A percentile compares a stretch with the other conserved stretches of the same genome.
Conservation (phyloP, 2,329 filamentous ascomycete genomes). For the Davidsoniella virescens region DNA sequence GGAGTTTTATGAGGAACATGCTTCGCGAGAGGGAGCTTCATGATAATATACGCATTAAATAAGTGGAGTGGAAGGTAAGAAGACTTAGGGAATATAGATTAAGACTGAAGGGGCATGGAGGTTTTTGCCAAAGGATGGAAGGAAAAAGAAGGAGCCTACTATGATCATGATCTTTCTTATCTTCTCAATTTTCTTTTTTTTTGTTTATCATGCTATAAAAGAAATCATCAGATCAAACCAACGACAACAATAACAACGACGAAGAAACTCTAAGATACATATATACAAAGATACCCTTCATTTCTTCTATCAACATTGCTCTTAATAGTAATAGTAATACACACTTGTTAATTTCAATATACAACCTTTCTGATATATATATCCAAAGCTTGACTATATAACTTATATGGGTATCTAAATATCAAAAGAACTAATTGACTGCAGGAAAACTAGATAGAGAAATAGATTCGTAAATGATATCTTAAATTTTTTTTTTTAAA, state of each 20-base stretch:
- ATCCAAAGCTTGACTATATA: too few species aligned
- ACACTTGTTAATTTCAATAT: too few species aligned
- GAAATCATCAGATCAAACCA: too few species aligned
- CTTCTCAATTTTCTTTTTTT: neutral
- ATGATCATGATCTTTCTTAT: neutral
- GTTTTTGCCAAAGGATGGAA: too few species aligned
- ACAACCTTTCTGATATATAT: too few species aligned
- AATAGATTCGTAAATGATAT: too few species aligned
- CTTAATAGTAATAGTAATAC: too few species aligned
- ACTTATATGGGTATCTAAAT: too few species aligned
- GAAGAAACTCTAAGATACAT: too few species aligned
- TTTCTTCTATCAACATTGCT: neutral
- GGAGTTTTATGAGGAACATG: constrained; percentile 69
- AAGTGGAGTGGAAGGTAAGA: neutral
- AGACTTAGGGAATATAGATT: neutral
- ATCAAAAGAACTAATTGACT: too few species aligned
- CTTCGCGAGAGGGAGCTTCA: neutral
- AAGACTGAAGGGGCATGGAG: neutral
- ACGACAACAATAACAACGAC: too few species aligned
- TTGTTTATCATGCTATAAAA: neutral
- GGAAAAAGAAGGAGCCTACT: neutral
- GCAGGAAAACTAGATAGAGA: too few species aligned
- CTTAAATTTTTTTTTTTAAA: neutral
- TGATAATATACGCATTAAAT: neutral
- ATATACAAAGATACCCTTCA: neutral